Percentiles rank a stretch among this genome's conserved stretches.
Conservation (phyloP, 257 asterid species). For the Fraxinus americana region DNA sequence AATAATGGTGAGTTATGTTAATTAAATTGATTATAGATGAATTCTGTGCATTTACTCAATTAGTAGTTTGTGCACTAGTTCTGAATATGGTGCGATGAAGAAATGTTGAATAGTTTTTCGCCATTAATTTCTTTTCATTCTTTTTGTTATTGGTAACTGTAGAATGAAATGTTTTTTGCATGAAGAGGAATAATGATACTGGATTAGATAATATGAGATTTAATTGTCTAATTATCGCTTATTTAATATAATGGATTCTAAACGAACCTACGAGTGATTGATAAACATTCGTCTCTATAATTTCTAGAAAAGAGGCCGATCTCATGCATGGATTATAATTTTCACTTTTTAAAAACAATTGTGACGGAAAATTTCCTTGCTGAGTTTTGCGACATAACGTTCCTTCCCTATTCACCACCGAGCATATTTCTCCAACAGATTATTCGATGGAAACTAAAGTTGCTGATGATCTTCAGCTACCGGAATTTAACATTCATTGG, state of each 20-base stretch:
- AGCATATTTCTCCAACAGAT: neutral
- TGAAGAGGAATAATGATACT: neutral
- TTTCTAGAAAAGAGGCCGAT: neutral
- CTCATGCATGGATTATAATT: neutral
- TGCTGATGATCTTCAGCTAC: neutral
- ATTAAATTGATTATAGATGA: neutral
- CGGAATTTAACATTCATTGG: neutral
- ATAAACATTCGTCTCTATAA: neutral
- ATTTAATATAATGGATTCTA: neutral
- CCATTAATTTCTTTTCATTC: neutral
- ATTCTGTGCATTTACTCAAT: neutral
- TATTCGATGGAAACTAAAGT: neutral
- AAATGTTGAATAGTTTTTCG: neutral
- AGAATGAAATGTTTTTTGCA: neutral
- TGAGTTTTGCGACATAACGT: neutral
- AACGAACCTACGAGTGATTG: neutral
- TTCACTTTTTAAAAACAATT: neutral
- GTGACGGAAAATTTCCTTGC: neutral
- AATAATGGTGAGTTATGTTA: constrained; percentile 28
- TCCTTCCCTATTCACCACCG: neutral
- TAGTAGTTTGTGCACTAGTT: neutral
- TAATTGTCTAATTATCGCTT: neutral
- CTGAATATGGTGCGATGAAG: neutral
- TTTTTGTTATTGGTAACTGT: neutral
- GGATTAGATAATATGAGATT: neutral